These are phyloP conservation scores for Periconia sp. DNA, from an alignment of 2,329 filamentous ascomycete genomes.

Conservation along the genomic window DNA sequence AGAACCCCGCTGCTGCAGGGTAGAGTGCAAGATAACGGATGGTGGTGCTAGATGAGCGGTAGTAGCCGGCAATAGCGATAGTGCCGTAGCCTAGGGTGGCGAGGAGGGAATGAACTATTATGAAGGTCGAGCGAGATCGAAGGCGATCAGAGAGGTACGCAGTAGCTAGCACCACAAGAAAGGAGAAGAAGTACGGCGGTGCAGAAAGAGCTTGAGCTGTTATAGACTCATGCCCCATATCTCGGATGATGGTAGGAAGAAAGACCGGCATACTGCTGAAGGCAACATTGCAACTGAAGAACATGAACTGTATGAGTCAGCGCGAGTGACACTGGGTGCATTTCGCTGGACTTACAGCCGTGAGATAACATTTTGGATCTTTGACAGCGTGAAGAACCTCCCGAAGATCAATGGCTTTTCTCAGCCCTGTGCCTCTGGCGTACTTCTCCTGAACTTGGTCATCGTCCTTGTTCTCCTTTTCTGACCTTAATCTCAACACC, in stretches of 20 bases:
- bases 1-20: slow-evolving; percentile 82
- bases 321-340: neutral
- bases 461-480: slow-evolving; percentile 47
- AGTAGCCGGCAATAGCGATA: slow-evolving; percentile 65
- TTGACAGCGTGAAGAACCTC: slow-evolving; percentile 65
- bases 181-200: slow-evolving; percentile 80
- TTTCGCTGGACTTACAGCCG: slow-evolving; percentile 60
- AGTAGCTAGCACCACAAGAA: slow-evolving; percentile 73
- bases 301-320: slow-evolving; percentile 62
- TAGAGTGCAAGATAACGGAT: slow-evolving; percentile 77
- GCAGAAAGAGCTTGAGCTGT: slow-evolving; percentile 79
- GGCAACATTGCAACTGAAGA: slow-evolving; percentile 86
- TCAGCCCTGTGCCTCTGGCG: slow-evolving; percentile 11
- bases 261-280: slow-evolving; percentile 90
- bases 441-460: slow-evolving; percentile 29
- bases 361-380: slow-evolving; percentile 76
- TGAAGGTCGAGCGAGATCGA: slow-evolving; percentile 66
- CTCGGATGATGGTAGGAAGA: slow-evolving; percentile 77
- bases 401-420: slow-evolving; percentile 55
- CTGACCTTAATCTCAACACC: slow-evolving; percentile 67
- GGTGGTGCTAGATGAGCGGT: slow-evolving; percentile 30
- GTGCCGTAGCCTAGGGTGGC: slow-evolving; percentile 67
- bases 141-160: slow-evolving; percentile 73
- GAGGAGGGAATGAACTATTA: slow-evolving; percentile 72
- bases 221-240: slow-evolving; percentile 74